phyloP scores from a whole-genome alignment of 1,284 basidiomycete genomes.

The Leucoagaricus sp. region DNA sequence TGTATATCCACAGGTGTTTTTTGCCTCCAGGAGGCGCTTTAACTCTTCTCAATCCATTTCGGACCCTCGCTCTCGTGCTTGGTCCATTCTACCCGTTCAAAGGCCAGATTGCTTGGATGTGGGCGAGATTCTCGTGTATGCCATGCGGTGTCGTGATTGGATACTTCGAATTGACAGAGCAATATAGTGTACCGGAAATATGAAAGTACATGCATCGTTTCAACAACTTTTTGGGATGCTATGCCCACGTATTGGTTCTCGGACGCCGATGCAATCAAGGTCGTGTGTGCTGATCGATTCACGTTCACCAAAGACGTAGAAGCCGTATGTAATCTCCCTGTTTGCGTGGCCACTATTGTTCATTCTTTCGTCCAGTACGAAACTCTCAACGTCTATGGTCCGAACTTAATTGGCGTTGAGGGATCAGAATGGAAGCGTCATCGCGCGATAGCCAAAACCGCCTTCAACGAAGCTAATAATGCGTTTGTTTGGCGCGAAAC shows the following conservation, averaged over 20 bases:
- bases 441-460: slow-evolving; percentile 39
- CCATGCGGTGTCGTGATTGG: background rate
- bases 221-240: slow-evolving; percentile 29
- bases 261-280: slow-evolving; percentile 42
- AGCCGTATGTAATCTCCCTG: slow-evolving; percentile 24
- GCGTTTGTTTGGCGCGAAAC: slow-evolving; percentile 46
- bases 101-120: slow-evolving; percentile 32
- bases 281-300: slow-evolving; percentile 29
- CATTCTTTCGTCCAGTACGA: slow-evolving; percentile 29
- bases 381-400: slow-evolving; percentile 36
- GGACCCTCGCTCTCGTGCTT: slow-evolving; percentile 23
- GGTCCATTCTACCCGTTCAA: slow-evolving; percentile 34
- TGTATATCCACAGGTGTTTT: no score
- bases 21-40: slow-evolving; percentile 24
- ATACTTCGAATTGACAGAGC: background rate
- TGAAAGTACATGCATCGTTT: slow-evolving; percentile 38
- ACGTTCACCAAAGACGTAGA: slow-evolving; percentile 39
- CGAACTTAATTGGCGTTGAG: slow-evolving; percentile 43
- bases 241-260: slow-evolving; percentile 39
- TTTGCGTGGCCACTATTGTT: background rate
- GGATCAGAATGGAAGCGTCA: slow-evolving; percentile 46
- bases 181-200: slow-evolving; percentile 36
- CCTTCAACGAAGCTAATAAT: slow-evolving; percentile 46
- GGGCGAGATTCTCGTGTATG: slow-evolving; percentile 36
- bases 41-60: slow-evolving; percentile 35